Base-by-base conservation (phyloP, 768 basidiomycete genomes). In the Neoboletus brunneissimus region DNA sequence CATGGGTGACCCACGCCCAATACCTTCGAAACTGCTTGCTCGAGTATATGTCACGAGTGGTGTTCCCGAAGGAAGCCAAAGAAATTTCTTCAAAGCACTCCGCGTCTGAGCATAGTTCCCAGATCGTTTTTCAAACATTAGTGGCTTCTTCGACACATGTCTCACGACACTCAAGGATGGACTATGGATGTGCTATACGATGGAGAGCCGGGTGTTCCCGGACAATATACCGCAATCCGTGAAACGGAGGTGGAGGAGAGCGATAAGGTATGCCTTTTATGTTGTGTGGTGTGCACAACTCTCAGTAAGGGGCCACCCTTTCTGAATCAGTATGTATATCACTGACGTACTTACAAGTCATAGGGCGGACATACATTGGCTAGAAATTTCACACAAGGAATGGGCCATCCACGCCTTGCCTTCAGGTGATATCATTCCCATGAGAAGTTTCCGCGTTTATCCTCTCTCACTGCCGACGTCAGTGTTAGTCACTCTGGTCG, bases 381-480 rank as follows among this genome's bases (percentile, higher is more conserved):
- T 18, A 34, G 48, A 35, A 35, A 25, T 35, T 48, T 48, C 32
- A 48, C 32, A 11, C 22, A 10, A 32, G 20, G 32, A 22, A 48
- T 20, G 13, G 20, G 20, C 13, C n/a, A n/a, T 48, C 20, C 22
- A 48, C 20, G 13, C 46, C 46, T 22, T 31, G 46, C 29, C 46
- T 48, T 32, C 46, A 32, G 8, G 46, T 48, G 31, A 11, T 35
- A 23, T 48, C 32, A 16, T 48, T 48, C 20, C 10, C 47, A 16
- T 32, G 16, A 18, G 47, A 48, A 5, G 62, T 67, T 20, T 75
- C 75, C 10, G 56, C 55, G 29, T 50, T 49, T 16, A 73, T 82
- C 50, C 56, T 74, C 13, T 49, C 49, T 7, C 73, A 66, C 25
- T 84, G 82, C 58, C 76, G 75, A 27, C 63, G 65, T 22, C 63